phyloP scores from a whole-genome alignment of 169 alveolate species.

The Blepharisma undulans region DNA sequence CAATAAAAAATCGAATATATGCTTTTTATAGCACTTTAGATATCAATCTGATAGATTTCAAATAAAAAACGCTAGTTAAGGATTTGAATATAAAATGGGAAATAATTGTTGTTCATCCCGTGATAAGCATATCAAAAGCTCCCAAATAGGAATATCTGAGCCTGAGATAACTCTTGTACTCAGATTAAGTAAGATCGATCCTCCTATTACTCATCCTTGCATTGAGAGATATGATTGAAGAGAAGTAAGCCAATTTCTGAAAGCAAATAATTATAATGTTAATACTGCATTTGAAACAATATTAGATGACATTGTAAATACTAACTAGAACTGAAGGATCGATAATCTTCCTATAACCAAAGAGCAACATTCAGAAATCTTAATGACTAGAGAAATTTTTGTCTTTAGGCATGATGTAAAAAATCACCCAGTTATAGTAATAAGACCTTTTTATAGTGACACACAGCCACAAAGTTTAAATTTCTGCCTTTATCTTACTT shows the following conservation, averaged over 20 bases:
- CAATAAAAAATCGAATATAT: too few species aligned
- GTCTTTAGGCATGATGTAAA: neutral
- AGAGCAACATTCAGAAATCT: neutral
- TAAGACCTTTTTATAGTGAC: neutral
- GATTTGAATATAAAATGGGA: neutral
- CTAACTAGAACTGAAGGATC: neutral
- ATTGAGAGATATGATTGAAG: neutral
- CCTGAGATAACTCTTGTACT: neutral
- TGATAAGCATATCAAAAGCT: neutral
- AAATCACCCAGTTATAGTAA: neutral
- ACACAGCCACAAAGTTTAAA: neutral
- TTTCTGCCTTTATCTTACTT: neutral
- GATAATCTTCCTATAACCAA: neutral
- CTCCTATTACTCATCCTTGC: neutral
- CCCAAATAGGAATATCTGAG: neutral
- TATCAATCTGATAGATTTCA: neutral
- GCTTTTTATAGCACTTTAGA: neutral
- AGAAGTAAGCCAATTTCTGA: neutral
- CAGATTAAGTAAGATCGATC: neutral
- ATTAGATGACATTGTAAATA: neutral
- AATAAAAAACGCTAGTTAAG: neutral
- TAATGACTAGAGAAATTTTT: neutral
- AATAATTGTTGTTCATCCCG: neutral
- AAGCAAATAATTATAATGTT: conserved; percentile 4
- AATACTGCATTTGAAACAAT: neutral